phyloP scores from a whole-genome alignment of 75 land plant genomes.

The Cunninghamia lanceolata region DNA sequence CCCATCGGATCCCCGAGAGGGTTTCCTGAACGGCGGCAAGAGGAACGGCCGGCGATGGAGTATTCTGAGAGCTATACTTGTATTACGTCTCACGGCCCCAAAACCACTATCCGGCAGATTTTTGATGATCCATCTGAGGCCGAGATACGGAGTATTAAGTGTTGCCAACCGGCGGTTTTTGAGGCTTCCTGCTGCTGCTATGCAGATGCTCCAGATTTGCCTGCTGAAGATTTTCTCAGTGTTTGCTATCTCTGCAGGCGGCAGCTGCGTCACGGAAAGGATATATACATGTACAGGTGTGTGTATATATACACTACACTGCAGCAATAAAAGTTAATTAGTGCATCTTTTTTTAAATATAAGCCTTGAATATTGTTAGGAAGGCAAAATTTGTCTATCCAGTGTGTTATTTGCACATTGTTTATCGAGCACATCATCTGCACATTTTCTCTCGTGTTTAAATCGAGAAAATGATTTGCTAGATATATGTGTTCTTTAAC shows the following conservation, averaged over 20 bases:
- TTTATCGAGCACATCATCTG: background rate
- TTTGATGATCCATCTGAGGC: background rate
- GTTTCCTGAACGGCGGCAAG: background rate
- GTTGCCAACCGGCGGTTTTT: slow-evolving; percentile 1
- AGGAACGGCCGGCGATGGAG: background rate
- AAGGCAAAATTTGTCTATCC: background rate
- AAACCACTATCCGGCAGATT: background rate
- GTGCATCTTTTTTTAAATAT: no score
- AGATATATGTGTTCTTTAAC: background rate
- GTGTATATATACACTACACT: background rate
- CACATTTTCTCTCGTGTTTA: background rate
- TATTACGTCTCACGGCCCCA: background rate
- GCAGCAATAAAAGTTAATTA: background rate
- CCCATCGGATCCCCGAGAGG: background rate
- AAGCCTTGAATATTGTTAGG: no score
- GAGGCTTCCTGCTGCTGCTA: background rate
- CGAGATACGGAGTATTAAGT: background rate
- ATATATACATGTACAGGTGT: slow-evolving; percentile 15
- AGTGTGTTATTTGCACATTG: background rate
- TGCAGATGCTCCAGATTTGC: background rate
- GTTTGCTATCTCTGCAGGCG: slow-evolving; percentile 8
- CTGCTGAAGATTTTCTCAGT: slow-evolving; percentile 3
- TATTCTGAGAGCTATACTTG: slow-evolving; percentile 10
- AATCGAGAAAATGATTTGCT: background rate
- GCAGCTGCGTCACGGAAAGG: background rate